phyloP scores from a whole-genome alignment of 805 yeast species.

The Barnettozyma vustinii region DNA sequence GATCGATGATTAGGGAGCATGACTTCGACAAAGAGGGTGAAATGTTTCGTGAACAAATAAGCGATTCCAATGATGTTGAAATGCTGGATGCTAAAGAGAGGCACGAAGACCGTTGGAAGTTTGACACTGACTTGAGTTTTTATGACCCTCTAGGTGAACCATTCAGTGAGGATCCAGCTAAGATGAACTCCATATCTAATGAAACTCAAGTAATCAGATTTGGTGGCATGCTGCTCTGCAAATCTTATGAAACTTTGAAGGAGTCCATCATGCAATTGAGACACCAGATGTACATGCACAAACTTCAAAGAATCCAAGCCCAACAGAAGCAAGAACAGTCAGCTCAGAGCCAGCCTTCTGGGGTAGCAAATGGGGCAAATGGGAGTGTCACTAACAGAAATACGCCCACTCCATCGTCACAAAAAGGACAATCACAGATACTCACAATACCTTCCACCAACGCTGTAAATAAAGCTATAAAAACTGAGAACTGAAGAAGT shows the following conservation, averaged over 20 bases:
- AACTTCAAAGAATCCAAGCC: constrained; percentile 23
- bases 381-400: background rate
- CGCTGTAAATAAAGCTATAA: constrained; percentile 9
- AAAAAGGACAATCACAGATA: constrained; percentile 6
- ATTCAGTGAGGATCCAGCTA: constrained; percentile 73
- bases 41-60: constrained; percentile 10
- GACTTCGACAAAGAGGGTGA: constrained; percentile 21
- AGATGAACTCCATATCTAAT: constrained; percentile 72
- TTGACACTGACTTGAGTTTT: constrained; percentile 47
- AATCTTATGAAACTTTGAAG: constrained; percentile 73
- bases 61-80: constrained; percentile 17
- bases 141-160: constrained; percentile 40
- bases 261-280: constrained; percentile 73
- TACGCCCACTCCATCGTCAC: constrained; percentile 1
- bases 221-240: constrained; percentile 85
- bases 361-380: background rate
- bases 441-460: constrained; percentile 1
- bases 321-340: constrained; percentile 23
- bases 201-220: constrained; percentile 88
- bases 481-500: constrained; percentile 4
- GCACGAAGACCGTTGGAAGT: constrained; percentile 59
- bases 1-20: constrained; percentile 42
- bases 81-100: constrained; percentile 39
- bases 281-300: constrained; percentile 38
- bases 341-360: background rate